Evolutionary conservation across 1,284 basidiomycete species (phyloP).

Genomic region (Irpex sp.): DNA sequence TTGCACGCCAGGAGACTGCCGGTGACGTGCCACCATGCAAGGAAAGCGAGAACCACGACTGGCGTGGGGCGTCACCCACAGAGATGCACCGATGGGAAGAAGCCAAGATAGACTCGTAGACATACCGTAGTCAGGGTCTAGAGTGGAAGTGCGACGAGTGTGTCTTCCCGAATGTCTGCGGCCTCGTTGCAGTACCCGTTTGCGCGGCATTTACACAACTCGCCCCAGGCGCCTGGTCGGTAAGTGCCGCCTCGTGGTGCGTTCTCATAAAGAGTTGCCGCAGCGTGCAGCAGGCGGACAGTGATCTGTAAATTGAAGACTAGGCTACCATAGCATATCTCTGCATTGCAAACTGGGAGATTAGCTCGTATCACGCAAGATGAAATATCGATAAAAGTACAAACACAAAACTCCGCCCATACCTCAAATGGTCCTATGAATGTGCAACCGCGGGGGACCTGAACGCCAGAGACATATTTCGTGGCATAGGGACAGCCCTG

Average conservation of each 20-base stretch:
- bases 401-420: too few species aligned
- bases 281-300: not conserved
- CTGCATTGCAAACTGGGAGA: too few species aligned
- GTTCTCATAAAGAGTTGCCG: not conserved
- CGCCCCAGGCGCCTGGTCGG: not conserved
- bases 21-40: not conserved
- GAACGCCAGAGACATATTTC: not conserved
- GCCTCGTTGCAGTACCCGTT: too few species aligned
- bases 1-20: not conserved
- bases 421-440: too few species aligned
- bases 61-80: not conserved
- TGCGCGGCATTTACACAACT: too few species aligned
- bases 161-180: too few species aligned
- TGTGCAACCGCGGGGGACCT: too few species aligned
- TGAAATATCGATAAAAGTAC: too few species aligned
- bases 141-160: too few species aligned
- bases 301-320: not conserved
- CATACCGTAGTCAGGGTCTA: not conserved
- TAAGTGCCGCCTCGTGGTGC: not conserved
- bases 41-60: not conserved
- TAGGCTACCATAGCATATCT: too few species aligned
- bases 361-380: too few species aligned
- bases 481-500: not conserved
- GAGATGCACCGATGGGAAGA: not conserved
- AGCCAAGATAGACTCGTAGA: not conserved